Base-by-base conservation (phyloP, 768 basidiomycete genomes). In the Heimioporus sp. region DNA sequence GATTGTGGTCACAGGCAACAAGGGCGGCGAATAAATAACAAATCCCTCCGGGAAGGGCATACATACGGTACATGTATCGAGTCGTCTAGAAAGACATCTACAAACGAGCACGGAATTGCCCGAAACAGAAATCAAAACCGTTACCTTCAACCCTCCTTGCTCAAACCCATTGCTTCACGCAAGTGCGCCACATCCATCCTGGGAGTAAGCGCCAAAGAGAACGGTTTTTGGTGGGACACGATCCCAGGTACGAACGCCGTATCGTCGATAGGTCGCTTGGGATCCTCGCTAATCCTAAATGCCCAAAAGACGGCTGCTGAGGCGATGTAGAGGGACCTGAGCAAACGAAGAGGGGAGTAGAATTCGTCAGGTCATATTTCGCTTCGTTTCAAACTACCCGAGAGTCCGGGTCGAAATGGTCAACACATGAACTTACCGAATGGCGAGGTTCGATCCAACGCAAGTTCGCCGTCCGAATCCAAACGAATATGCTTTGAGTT, bases 301-400 rank as follows among this genome's bases (percentile, higher is more conserved):
- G 83, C 77, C 82, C 83, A 87, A n/a, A 84, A 73, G 7, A 82
- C 59, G 15, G 85, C 71, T 0, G 83, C 82, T 0, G 81, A 76
- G 53, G 82, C 85, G 49, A 87, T 71, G 59, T 82, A 85, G 5
- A 87, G 70, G 2, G 85, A 86, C 13, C 82, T 81, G 24, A 1
- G 20, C 39, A 34, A 1, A 4, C 6, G 16, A 24, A 2, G 6
- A 10, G 41, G 20, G 16, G 13, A 5, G 2, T 15, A 12, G 5
- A 15, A 12, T 5, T 35, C 35, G 5, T 35, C 35, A 15, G 3
- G 12, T 15, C 16, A 12, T 4, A 1, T 16, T 16, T 48, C 10
- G 19, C 15, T 28, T 37, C 12, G 35, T 28, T 28, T 28, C 24
- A 6, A 28, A 28, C 24, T 4, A 28, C 1, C 24, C 24, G 35